phyloP scores from a whole-genome alignment of 257 asterid species.

The Voacanga thouarsii region DNA sequence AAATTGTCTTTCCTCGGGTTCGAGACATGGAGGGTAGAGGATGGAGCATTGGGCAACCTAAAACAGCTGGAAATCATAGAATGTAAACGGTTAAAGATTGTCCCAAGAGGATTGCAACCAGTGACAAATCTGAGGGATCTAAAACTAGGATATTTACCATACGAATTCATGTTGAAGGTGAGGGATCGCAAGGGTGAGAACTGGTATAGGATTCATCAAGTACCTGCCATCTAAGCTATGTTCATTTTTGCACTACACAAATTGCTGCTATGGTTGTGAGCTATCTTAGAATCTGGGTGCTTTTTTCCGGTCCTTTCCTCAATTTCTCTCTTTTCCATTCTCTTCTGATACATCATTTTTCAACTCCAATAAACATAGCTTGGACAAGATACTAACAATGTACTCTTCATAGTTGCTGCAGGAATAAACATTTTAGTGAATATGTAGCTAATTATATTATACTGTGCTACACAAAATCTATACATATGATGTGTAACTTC shows the following conservation, averaged over 20 bases:
- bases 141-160: conserved; percentile 8
- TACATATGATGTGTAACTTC: too few relatives aligned
- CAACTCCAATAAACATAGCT: too few relatives aligned
- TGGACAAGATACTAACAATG: too few relatives aligned
- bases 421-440: too few relatives aligned
- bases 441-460: too few relatives aligned
- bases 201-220: conserved; percentile 22
- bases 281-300: not conserved
- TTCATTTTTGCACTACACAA: not conserved
- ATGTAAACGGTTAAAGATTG: conserved; percentile 14
- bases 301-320: not conserved
- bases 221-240: conserved; percentile 14
- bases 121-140: conserved; percentile 20
- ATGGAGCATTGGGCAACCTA: conserved; percentile 18
- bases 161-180: conserved; percentile 11
- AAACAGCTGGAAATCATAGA: conserved; percentile 22
- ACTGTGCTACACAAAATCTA: not conserved
- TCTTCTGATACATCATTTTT: not conserved
- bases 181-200: conserved; percentile 17
- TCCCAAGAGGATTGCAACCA: conserved; percentile 20
- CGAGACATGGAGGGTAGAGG: conserved; percentile 12
- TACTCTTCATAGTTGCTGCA: too few relatives aligned
- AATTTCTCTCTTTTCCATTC: not conserved
- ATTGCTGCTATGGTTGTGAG: not conserved
- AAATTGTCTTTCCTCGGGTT: conserved; percentile 11